Base-by-base conservation (phyloP, 257 asterid species). In the Haberlea rhodopensis region DNA sequence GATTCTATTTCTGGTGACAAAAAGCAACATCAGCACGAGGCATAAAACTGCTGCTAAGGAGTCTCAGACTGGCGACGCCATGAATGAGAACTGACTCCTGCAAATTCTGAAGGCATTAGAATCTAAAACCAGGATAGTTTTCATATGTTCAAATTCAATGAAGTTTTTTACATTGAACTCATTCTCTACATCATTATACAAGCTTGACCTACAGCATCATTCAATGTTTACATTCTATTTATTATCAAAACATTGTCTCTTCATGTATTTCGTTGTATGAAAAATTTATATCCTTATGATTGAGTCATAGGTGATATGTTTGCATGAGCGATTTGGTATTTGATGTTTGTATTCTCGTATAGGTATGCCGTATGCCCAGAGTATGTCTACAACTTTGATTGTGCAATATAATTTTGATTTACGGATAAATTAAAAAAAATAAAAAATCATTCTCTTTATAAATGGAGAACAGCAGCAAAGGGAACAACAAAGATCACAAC, bases 81-180 rank as follows among this genome's bases (percentile, higher is more conserved):
- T 5, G 53, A 34, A 20, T 22, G 48, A 59, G 25, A 32, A 60
- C 11, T 16, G 19, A 37, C 21, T 37, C 65, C 53, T 60, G 65
- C 6, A 60, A 60, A 37, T 40, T n/a, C 11, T 13, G 48, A 40
- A 13, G 6, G 13, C 49, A 15, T 43, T 15, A 43, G 49, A 13
- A 13, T 43, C 20, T 43, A 43, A 43, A 15, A 43, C 15, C 19
- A 15, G 19, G 49, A 43, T 15, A 43, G 7, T 43, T 43, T 15
- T 4, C 49, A 13, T 3, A 43, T 0, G 18, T 43, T 15, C 49
- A 43, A 43, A 43, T 15, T 43, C 49, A 43, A 43, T 18, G 4
- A 37, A 43, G 19, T 43, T 43, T 19, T n/a, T 40, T 40, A 15
- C 19, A 4, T 43, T 11, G 8, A 43, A 43, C 49, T 43, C 49